Evolutionary conservation across 1,284 basidiomycete genomes (phyloP).

Genomic region (Leccinum pachyderme): DNA sequence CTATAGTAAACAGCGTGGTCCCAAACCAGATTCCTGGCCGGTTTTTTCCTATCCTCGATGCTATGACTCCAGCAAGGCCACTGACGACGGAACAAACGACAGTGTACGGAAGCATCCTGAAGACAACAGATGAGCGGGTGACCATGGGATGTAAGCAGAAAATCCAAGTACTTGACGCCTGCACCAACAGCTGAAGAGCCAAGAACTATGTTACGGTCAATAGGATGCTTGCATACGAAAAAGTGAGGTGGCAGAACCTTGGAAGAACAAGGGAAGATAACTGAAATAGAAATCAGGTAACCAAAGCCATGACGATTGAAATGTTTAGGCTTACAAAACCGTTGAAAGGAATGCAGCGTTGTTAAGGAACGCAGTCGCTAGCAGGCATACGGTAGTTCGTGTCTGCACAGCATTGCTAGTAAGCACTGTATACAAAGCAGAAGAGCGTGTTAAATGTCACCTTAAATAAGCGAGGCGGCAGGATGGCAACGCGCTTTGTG

Average conservation of each 20-base stretch:
- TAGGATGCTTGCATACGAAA: neutral
- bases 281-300: slow-evolving; percentile 1
- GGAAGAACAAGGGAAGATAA: slow-evolving; percentile 23
- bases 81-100: slow-evolving; percentile 58
- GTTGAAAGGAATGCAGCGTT: slow-evolving; percentile 60
- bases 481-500: slow-evolving; percentile 76
- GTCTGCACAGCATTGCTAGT: slow-evolving; percentile 41
- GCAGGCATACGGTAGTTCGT: slow-evolving; percentile 65
- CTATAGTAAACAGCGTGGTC: slow-evolving; percentile 56
- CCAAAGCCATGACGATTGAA: neutral
- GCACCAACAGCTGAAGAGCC: slow-evolving; percentile 13
- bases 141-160: neutral
- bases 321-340: slow-evolving; percentile 15
- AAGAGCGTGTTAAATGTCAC: slow-evolving; percentile 31
- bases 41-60: slow-evolving; percentile 59
- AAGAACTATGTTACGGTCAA: slow-evolving; percentile 8
- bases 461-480: slow-evolving; percentile 79
- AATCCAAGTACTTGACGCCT: slow-evolving; percentile 12
- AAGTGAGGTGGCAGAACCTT: slow-evolving; percentile 12
- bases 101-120: slow-evolving; percentile 75
- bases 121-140: neutral
- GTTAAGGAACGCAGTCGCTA: slow-evolving; percentile 64
- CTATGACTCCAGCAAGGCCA: slow-evolving; percentile 56
- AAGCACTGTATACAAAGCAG: neutral
- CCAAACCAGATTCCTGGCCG: slow-evolving; percentile 60